Evolutionary conservation across 108 stramenopile genomes (phyloP).

Genomic region (Mediolabrus comicus): DNA sequence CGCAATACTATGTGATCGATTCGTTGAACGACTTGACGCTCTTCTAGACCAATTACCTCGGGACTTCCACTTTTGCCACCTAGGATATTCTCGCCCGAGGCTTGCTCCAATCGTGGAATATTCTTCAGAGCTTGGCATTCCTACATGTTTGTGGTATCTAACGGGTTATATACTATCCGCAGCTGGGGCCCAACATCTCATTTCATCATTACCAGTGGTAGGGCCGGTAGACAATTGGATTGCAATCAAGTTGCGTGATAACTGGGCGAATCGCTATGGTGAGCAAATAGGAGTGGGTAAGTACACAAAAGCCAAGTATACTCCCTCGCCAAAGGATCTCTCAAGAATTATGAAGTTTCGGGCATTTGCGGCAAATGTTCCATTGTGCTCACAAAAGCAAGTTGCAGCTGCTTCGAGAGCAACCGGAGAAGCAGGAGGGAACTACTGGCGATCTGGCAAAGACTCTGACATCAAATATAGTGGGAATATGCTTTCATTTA

Average conservation of each 20-base stretch:
- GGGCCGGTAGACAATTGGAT: conserved; percentile 83
- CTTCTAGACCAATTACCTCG: conserved; percentile 75
- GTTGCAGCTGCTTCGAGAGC: background rate
- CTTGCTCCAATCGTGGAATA: conserved; percentile 77
- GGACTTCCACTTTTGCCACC: conserved; percentile 85
- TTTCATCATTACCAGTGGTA: conserved; percentile 58
- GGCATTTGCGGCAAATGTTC: conserved; percentile 71
- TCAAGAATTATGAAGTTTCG: conserved; percentile 63
- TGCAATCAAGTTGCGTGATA: conserved; percentile 65
- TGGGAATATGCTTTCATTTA: conserved; percentile 35
- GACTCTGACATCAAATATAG: conserved; percentile 85
- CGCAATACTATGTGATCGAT: conserved; percentile 79
- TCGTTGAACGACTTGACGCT: conserved; percentile 60
- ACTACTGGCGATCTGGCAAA: no score
- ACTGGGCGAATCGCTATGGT: conserved; percentile 79
- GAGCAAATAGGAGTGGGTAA: conserved; percentile 65
- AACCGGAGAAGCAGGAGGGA: conserved; percentile 41
- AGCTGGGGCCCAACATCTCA: conserved; percentile 61
- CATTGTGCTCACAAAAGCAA: conserved; percentile 71
- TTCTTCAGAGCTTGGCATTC: conserved; percentile 64
- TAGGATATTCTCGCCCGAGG: conserved; percentile 82
- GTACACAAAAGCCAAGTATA: conserved; percentile 16
- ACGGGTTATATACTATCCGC: conserved; percentile 78
- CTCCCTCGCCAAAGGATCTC: conserved; percentile 58
- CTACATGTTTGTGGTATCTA: conserved; percentile 80